These are phyloP conservation scores for Alternaria longipes DNA, from an alignment of 2,329 filamentous ascomycete species.

Conservation along the genomic window DNA sequence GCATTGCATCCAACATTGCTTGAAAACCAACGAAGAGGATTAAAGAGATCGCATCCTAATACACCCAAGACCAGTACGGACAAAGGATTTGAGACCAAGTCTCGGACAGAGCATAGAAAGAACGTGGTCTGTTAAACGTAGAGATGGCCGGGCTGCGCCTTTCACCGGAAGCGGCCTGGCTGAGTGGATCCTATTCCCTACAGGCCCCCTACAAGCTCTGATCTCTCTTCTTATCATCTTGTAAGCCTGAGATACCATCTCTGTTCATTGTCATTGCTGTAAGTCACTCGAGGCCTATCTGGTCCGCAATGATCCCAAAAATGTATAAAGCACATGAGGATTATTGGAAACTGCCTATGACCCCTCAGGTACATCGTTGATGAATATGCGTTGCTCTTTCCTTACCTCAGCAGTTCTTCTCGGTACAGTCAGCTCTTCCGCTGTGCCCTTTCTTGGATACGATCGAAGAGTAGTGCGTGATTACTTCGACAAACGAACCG, in stretches of 20 bases:
- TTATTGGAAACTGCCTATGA: not conserved
- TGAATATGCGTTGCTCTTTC: not conserved
- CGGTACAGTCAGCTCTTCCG: conserved; percentile 14
- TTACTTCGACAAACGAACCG: conserved; percentile 26
- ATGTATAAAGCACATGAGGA: conserved; percentile 6
- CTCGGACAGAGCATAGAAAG: not conserved
- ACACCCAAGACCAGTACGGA: not conserved
- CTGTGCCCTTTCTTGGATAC: conserved; percentile 32
- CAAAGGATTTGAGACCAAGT: not conserved
- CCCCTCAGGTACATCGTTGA: not conserved
- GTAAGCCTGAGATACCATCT: conserved; percentile 4
- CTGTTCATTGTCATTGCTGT: conserved; percentile 3
- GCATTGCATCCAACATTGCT: not conserved
- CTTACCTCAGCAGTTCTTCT: not conserved
- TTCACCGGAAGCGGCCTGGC: not conserved
- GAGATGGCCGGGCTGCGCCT: not conserved
- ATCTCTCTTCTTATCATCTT: conserved; percentile 1
- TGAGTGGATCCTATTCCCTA: not conserved
- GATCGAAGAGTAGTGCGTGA: conserved; percentile 32
- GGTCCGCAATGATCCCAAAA: not conserved
- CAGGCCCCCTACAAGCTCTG: not conserved
- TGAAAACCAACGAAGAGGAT: not conserved
- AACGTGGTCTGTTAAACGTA: not conserved
- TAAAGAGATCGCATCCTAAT: not conserved
- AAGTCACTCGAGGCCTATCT: conserved; percentile 6